phyloP scores from a whole-genome alignment of 305 asterid species.

The Fraxinus albicans region DNA sequence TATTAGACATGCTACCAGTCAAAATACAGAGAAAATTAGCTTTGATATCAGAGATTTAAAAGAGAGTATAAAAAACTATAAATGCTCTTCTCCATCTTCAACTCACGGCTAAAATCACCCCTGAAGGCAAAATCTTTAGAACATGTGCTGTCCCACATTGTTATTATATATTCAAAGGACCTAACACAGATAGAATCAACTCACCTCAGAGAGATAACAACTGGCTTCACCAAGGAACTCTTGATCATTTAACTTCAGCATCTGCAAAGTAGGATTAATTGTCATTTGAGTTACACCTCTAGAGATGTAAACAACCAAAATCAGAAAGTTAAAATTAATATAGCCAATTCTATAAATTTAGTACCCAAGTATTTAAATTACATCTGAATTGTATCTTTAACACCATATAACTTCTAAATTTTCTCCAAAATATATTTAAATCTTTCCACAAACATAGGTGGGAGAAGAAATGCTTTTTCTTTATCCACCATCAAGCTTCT shows the following conservation, averaged over 20 bases:
- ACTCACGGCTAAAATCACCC: not conserved
- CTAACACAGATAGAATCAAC: slow-evolving; percentile 20
- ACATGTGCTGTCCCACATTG: not conserved
- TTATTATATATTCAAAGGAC: not conserved
- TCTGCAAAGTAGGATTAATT: slow-evolving; percentile 38
- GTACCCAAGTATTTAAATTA: not conserved
- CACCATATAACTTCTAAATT: not conserved
- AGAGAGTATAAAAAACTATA: not conserved
- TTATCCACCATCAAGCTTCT: not conserved
- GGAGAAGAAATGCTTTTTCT: not conserved
- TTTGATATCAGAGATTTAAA: not conserved
- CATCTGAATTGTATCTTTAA: not conserved
- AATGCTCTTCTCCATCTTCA: not conserved
- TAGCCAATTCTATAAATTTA: not conserved
- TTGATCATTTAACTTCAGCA: slow-evolving; percentile 63
- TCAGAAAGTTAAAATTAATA: not conserved
- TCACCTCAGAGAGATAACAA: slow-evolving; percentile 74
- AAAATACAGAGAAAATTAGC: not conserved
- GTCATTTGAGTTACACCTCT: slow-evolving; percentile 16
- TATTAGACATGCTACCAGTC: not conserved
- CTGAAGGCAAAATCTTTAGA: not conserved
- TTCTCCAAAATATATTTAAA: not conserved
- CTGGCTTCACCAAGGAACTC: slow-evolving; percentile 85
- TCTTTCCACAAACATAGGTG: not conserved
- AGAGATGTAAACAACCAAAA: slow-evolving; percentile 2